Evolutionary conservation across 2,329 filamentous ascomycete species (phyloP).

Genomic region (Fusarium bactridioides): DNA sequence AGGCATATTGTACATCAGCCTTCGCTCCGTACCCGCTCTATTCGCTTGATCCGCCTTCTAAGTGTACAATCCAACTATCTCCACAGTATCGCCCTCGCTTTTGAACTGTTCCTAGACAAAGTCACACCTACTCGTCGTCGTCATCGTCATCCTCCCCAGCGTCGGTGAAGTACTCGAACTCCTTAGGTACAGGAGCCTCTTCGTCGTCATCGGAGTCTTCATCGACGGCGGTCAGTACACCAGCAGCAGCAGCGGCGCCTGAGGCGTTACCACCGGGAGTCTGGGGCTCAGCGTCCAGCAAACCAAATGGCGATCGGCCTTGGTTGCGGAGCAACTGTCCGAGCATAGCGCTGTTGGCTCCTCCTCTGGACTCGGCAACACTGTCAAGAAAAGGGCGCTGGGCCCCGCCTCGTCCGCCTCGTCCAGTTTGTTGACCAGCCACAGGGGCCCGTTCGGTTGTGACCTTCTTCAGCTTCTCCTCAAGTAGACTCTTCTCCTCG

Average conservation of each 20-base stretch:
- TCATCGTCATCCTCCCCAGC: slow-evolving; percentile 59
- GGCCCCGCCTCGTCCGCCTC: slow-evolving; percentile 46
- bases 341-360: slow-evolving; percentile 46
- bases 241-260: slow-evolving; percentile 76
- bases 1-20: slow-evolving; percentile 32
- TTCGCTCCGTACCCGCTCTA: slow-evolving; percentile 13
- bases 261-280: slow-evolving; percentile 50
- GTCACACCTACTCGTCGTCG: slow-evolving; percentile 34
- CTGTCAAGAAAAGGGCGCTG: slow-evolving; percentile 49
- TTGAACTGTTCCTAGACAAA: background rate
- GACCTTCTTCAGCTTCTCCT: slow-evolving; percentile 90
- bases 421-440: slow-evolving; percentile 50
- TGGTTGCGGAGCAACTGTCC: slow-evolving; percentile 55
- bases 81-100: background rate
- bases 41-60: slow-evolving; percentile 31
- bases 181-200: slow-evolving; percentile 73
- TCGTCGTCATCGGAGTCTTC: slow-evolving; percentile 80
- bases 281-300: slow-evolving; percentile 39
- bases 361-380: slow-evolving; percentile 46
- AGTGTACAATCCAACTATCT: slow-evolving; percentile 36
- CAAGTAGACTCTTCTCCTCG: slow-evolving; percentile 81
- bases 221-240: slow-evolving; percentile 85
- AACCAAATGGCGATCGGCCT: slow-evolving; percentile 46
- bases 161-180: slow-evolving; percentile 83
- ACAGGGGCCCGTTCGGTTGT: slow-evolving; percentile 69